Evolutionary conservation across 2,329 filamentous ascomycete species (phyloP), one percentile per base, ranked within the genome.

Genomic region (Colletotrichum limetticola): DNA sequence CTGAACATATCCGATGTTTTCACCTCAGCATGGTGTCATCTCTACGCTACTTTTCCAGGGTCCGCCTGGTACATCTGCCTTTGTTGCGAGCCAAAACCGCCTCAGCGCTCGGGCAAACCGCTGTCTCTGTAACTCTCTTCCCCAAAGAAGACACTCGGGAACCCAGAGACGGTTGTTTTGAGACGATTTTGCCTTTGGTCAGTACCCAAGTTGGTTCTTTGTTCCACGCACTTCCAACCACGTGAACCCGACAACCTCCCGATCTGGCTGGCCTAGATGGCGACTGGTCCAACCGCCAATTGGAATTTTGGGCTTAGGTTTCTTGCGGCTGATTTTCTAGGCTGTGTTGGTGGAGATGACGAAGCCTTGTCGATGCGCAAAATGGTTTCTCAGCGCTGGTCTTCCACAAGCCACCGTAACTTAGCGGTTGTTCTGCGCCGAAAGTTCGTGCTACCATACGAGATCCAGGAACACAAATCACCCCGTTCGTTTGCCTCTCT

Each of bases 21-120:
- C 35, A 42, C 53, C 46, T 60, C 28, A 22, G 26, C 46, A 69
- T 65, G 59, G 66, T 69, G 59, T 72, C 70, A 72, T 72, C 52
- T 75, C 70, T 5, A 58, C 28, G 28, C n/a, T n/a, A 42, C 30
- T 37, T 37, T 19, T 12, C 60, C 28, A 56, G 60, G 52, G 52
- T 66, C 28, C 28, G 55, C 35, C 42, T 61, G 26, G 68, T 35
- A 49, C 63, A 60, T 49, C 72, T 73, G 12, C 69, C 68, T 26
- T 74, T 59, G 42, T 66, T 46, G 60, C 53, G 26, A 59, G 53
- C 30, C 53, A 52, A 63, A 14, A 19, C 8, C 22, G 46, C 16
- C 32, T 28, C 64, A 49, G 56, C 64, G 60, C 66, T 60, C 53
- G 55, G 46, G 22, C 55, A 56, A 24, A 42, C 49, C 53, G 53